These are phyloP conservation scores for Pseudopyrenochaeta lycopersici DNA, from an alignment of 2,329 filamentous ascomycete species.

Conservation along the genomic window DNA sequence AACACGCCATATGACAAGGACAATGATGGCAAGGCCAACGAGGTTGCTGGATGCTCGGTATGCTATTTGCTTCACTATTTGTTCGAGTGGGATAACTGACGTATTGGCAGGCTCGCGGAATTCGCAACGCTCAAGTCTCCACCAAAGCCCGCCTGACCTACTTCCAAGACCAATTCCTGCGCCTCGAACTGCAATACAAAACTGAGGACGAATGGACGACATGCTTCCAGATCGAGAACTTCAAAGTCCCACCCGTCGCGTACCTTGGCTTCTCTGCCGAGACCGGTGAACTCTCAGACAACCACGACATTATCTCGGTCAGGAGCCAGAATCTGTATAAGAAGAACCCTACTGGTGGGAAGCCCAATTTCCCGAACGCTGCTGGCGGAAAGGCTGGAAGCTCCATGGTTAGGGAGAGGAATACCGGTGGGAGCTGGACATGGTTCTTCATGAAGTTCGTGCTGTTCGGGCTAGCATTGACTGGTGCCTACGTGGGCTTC, in stretches of 20 bases:
- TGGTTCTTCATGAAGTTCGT: slow-evolving; percentile 86
- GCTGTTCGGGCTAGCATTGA: slow-evolving; percentile 74
- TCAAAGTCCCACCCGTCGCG: slow-evolving; percentile 77
- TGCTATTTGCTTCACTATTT: slow-evolving; percentile 30
- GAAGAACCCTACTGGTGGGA: slow-evolving; percentile 44
- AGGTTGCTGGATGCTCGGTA: slow-evolving; percentile 91
- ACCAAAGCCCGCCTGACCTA: slow-evolving; percentile 92
- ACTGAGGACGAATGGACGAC: slow-evolving; percentile 84
- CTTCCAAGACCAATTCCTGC: slow-evolving; percentile 93
- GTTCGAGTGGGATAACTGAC: slow-evolving; percentile 14
- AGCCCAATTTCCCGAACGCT: slow-evolving; percentile 24
- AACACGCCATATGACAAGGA: slow-evolving; percentile 89
- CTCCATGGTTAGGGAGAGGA: slow-evolving; percentile 55
- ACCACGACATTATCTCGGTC: slow-evolving; percentile 94
- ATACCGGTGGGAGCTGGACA: slow-evolving; percentile 67
- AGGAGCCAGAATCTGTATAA: slow-evolving; percentile 89
- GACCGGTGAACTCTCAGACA: slow-evolving; percentile 95
- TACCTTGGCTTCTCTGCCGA: slow-evolving; percentile 79
- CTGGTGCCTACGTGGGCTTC: slow-evolving; percentile 83
- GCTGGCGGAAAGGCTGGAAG: slow-evolving; percentile 20
- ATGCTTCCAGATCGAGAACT: slow-evolving; percentile 78
- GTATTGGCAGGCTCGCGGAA: slow-evolving; percentile 72
- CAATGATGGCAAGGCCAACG: slow-evolving; percentile 91
- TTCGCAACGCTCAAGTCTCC: slow-evolving; percentile 76
- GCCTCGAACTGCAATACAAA: slow-evolving; percentile 95